These are phyloP conservation scores for Venturia carpophila DNA, from an alignment of 2,329 filamentous ascomycete species.

Conservation along the genomic window DNA sequence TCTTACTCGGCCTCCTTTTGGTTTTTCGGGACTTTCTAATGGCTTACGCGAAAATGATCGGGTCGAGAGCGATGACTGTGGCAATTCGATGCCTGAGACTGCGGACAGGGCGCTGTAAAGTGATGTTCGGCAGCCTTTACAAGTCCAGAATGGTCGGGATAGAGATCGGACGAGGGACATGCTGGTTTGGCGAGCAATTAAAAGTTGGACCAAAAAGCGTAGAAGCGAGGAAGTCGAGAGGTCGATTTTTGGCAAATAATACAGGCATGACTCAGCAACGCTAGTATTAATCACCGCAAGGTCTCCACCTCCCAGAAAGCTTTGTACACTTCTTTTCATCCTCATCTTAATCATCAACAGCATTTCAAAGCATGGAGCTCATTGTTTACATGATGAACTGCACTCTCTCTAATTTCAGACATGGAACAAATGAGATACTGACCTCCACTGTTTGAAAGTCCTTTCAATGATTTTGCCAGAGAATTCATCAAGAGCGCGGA, in stretches of 20 bases:
- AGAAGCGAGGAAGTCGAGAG: not conserved
- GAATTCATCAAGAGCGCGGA: too few relatives aligned
- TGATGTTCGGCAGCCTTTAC: not conserved
- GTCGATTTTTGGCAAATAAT: not conserved
- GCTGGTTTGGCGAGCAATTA: not conserved
- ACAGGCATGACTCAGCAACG: not conserved
- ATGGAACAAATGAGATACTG: too few relatives aligned
- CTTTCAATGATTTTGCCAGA: too few relatives aligned
- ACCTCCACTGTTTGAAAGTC: too few relatives aligned
- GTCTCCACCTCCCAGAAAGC: too few relatives aligned
- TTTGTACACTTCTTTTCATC: too few relatives aligned
- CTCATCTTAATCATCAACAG: too few relatives aligned
- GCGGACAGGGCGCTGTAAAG: not conserved
- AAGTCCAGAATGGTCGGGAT: not conserved
- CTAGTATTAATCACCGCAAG: not conserved
- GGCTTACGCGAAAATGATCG: not conserved
- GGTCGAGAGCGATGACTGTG: not conserved
- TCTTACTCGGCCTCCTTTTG: not conserved
- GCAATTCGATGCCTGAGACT: constrained; percentile 3
- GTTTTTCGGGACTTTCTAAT: not conserved
- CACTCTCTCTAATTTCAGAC: too few relatives aligned
- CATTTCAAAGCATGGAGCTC: too few relatives aligned
- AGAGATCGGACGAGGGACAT: not conserved
- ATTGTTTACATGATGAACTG: too few relatives aligned
- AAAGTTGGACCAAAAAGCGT: not conserved